Evolutionary conservation across 441 rosid species (phyloP).

Genomic region (Heliophila coronopifolia): DNA sequence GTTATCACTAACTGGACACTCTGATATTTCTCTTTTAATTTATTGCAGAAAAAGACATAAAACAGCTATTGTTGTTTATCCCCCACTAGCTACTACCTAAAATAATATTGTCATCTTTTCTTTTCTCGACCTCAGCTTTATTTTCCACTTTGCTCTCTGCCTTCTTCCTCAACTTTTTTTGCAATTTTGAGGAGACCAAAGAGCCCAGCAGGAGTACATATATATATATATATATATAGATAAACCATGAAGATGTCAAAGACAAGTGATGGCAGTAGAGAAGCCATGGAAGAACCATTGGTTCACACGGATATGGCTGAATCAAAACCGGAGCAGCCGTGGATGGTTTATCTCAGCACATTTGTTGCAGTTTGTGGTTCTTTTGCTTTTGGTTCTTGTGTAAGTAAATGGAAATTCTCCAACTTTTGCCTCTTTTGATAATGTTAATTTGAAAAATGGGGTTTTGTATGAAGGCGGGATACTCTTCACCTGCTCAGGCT

Average conservation of each 20-base stretch:
- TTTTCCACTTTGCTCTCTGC: slow-evolving; percentile 18
- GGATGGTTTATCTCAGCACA: slow-evolving; percentile 82
- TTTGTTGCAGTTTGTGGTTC: slow-evolving; percentile 84
- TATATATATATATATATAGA: too few species aligned
- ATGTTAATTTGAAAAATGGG: neutral
- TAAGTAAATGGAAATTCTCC: slow-evolving; percentile 32
- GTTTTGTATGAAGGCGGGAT: slow-evolving; percentile 70
- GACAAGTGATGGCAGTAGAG: slow-evolving; percentile 20
- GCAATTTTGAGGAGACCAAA: slow-evolving; percentile 16
- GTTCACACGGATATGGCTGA: slow-evolving; percentile 17
- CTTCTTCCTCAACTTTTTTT: slow-evolving; percentile 20
- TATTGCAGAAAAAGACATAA: slow-evolving; percentile 15
- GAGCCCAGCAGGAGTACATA: neutral
- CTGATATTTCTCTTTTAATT: too few species aligned
- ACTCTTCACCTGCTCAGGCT: slow-evolving; percentile 76
- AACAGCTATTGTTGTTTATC: too few species aligned
- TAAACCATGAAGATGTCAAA: slow-evolving; percentile 17
- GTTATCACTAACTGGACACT: neutral
- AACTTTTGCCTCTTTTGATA: slow-evolving; percentile 5
- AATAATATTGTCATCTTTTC: too few species aligned
- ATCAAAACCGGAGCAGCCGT: slow-evolving; percentile 34
- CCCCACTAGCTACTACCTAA: too few species aligned
- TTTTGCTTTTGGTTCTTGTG: slow-evolving; percentile 80
- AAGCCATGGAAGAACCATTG: slow-evolving; percentile 23
- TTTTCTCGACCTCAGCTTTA: slow-evolving; percentile 7